A percentile compares a stretch with the other conserved stretches of the same genome.
Evolutionary conservation across 1,284 basidiomycete species (phyloP).

Genomic region (Boletus holoroseus): DNA sequence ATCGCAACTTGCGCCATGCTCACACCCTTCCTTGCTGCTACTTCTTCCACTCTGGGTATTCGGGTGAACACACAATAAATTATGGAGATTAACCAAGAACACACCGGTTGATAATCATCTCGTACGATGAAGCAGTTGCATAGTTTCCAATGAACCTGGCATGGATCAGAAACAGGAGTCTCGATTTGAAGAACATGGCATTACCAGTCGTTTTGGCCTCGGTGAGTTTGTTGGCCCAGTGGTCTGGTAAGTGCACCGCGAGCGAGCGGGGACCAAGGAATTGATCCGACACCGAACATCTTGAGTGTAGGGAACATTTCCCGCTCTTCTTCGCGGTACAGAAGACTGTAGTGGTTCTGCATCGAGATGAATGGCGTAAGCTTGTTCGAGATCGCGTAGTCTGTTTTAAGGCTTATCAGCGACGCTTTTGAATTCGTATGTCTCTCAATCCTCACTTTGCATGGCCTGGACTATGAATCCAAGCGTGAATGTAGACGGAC

Average conservation of each 20-base stretch:
- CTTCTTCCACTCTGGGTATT: constrained; percentile 36
- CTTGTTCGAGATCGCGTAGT: constrained; percentile 38
- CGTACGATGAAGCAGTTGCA: constrained; percentile 18
- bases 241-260: constrained; percentile 41
- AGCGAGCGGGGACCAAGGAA: constrained; percentile 43
- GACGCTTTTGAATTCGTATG: not conserved
- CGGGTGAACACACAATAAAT: constrained; percentile 1
- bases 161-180: constrained; percentile 4
- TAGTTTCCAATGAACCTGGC: constrained; percentile 31
- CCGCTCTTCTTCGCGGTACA: constrained; percentile 53
- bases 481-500: constrained; percentile 1
- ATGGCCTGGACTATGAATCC: constrained; percentile 31
- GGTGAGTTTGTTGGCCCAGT: constrained; percentile 29
- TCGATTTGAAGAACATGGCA: not conserved
- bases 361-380: constrained; percentile 54
- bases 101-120: constrained; percentile 31
- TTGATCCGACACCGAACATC: constrained; percentile 38
- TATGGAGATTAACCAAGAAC: not conserved
- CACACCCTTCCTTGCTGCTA: constrained; percentile 40
- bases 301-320: constrained; percentile 50
- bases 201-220: constrained; percentile 31
- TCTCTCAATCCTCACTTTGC: constrained; percentile 29
- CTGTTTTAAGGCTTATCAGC: constrained; percentile 9
- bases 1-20: constrained; percentile 49
- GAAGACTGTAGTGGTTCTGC: constrained; percentile 49